phyloP scores from a whole-genome alignment of 495 filamentous ascomycete species.

The Bathelium albidoporum region DNA sequence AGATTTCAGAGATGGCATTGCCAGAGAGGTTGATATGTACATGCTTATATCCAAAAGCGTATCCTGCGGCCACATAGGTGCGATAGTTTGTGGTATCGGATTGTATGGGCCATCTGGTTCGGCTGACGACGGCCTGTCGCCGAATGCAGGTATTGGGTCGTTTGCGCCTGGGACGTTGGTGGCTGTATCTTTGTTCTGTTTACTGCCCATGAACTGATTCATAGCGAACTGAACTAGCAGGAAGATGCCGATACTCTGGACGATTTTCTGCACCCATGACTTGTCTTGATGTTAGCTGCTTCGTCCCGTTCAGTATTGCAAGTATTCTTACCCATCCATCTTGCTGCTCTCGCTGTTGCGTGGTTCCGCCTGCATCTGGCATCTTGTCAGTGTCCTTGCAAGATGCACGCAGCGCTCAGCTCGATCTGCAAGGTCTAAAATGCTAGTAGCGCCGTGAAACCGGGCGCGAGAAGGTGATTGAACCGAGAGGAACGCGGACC shows the following conservation, averaged over 20 bases:
- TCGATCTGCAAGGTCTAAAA: neutral
- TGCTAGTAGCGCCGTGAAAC: neutral
- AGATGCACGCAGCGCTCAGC: neutral
- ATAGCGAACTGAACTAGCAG: conserved; percentile 54
- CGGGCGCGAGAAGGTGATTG: neutral
- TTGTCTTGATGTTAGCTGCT: conserved; percentile 31
- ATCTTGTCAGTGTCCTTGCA: neutral
- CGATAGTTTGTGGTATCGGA: conserved; percentile 61
- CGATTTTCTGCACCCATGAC: conserved; percentile 32
- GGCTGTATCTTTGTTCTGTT: conserved; percentile 40
- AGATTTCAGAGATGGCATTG: conserved; percentile 54
- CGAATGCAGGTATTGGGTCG: conserved; percentile 53
- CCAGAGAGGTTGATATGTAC: conserved; percentile 67
- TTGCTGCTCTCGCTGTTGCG: neutral
- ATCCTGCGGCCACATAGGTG: conserved; percentile 79
- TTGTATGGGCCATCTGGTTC: conserved; percentile 57
- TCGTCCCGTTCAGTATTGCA: neutral
- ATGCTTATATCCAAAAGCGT: conserved; percentile 72
- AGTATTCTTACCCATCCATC: neutral
- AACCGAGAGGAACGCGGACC: neutral
- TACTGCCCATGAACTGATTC: conserved; percentile 41
- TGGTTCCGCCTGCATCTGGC: neutral
- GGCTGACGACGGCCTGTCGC: conserved; percentile 48
- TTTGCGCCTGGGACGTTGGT: conserved; percentile 35
- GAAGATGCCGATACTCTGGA: conserved; percentile 64